These are phyloP conservation scores for Chytriomyces confervae DNA, from an alignment of 192 early-diverging fungal species.

Conservation along the genomic window DNA sequence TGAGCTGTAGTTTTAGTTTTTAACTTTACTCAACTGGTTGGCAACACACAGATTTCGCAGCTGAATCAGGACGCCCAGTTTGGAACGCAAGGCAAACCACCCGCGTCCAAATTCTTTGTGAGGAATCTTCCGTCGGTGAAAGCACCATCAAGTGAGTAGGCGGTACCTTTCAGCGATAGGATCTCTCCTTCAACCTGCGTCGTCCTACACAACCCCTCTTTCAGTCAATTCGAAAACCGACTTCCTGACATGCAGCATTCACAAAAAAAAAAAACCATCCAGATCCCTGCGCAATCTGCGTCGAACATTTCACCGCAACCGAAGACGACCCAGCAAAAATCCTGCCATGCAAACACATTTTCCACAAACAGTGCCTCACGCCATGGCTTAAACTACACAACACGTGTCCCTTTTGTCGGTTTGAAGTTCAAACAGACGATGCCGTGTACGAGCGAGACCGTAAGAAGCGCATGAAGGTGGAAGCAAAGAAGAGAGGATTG, in stretches of 20 bases:
- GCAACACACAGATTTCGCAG: slow-evolving; percentile 17
- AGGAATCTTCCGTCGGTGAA: slow-evolving; percentile 25
- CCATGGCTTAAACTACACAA: slow-evolving; percentile 42
- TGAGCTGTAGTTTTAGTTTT: not conserved
- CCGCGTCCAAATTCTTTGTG: slow-evolving; percentile 39
- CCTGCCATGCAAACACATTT: slow-evolving; percentile 37
- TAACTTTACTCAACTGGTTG: not conserved
- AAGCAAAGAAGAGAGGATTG: slow-evolving; percentile 32
- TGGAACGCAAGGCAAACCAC: slow-evolving; percentile 9
- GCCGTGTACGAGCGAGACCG: slow-evolving; percentile 28
- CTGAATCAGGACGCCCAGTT: slow-evolving; percentile 25
- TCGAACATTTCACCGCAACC: slow-evolving; percentile 15
- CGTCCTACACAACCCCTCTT: not conserved
- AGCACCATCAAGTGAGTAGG: not conserved
- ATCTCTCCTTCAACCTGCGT: not conserved
- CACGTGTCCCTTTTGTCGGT: slow-evolving; percentile 39
- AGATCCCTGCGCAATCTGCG: slow-evolving; percentile 33
- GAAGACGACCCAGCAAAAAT: slow-evolving; percentile 20
- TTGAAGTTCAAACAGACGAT: slow-evolving; percentile 40
- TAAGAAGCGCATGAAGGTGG: slow-evolving; percentile 28
- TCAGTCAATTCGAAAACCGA: not conserved
- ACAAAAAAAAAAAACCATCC: not conserved
- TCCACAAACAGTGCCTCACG: slow-evolving; percentile 37
- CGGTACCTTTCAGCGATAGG: not conserved
- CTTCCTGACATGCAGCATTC: not conserved